Evolutionary conservation across 805 yeast species (phyloP).

Genomic region (Wickerhamiella occidentalis): DNA sequence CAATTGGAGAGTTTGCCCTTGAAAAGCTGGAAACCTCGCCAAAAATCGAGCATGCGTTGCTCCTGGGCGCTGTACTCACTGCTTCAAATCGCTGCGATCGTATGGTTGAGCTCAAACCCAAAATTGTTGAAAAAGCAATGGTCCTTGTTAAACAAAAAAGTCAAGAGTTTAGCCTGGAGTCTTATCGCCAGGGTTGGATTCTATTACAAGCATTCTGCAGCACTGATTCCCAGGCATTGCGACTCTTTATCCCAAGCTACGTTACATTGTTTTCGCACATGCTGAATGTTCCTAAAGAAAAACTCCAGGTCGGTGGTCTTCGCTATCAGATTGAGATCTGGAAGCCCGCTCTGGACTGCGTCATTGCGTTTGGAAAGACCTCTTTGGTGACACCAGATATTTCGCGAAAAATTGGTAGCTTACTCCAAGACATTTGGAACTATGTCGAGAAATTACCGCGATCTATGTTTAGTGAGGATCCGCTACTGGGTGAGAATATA

Average conservation of each 20-base stretch:
- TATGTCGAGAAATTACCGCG: constrained; percentile 23
- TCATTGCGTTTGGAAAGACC: constrained; percentile 38
- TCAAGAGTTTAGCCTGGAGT: constrained; percentile 9
- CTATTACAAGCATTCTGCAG: constrained; percentile 52
- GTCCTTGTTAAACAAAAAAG: constrained; percentile 12
- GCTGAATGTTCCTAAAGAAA: neutral
- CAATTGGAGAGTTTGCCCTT: neutral
- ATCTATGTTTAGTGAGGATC: constrained; percentile 17
- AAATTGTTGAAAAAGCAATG: constrained; percentile 12
- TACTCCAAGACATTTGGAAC: constrained; percentile 35
- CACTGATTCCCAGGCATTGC: constrained; percentile 42
- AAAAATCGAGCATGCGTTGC: constrained; percentile 11
- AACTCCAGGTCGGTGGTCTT: constrained; percentile 25
- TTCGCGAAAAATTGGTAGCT: constrained; percentile 36
- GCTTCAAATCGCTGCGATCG: neutral
- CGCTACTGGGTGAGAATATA: constrained; percentile 21
- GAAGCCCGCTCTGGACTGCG: constrained; percentile 46
- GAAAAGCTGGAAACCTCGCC: neutral
- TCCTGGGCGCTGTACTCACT: constrained; percentile 13
- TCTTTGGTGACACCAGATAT: constrained; percentile 31
- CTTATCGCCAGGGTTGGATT: constrained; percentile 40
- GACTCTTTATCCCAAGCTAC: constrained; percentile 46
- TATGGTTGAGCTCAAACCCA: constrained; percentile 15
- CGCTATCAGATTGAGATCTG: constrained; percentile 37
- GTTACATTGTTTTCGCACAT: constrained; percentile 45